These are phyloP conservation scores for Cenchrus purpureus DNA, from an alignment of 176 grass and related monocot species.

Conservation along the genomic window DNA sequence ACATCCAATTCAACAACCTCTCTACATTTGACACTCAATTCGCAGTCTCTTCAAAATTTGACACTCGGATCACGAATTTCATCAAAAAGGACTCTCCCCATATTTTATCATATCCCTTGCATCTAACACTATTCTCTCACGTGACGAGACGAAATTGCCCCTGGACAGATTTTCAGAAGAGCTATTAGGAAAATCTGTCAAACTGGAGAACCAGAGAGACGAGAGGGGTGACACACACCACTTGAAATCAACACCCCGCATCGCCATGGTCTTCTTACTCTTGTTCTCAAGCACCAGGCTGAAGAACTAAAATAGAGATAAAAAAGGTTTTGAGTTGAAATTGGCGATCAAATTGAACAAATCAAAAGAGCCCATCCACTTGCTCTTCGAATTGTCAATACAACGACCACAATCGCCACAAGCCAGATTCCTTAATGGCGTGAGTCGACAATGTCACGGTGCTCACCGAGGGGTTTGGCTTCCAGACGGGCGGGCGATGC, in stretches of 20 bases:
- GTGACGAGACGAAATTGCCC: no score
- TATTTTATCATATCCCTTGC: no score
- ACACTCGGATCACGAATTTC: no score
- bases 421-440: background rate
- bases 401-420: background rate
- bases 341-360: slow-evolving; percentile 5
- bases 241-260: slow-evolving; percentile 66
- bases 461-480: background rate
- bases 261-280: slow-evolving; percentile 37
- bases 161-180: no score
- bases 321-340: background rate
- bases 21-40: no score
- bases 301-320: background rate
- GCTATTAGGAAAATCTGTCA: no score
- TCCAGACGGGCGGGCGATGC: no score
- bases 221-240: slow-evolving; percentile 22
- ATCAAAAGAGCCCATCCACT: background rate
- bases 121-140: no score
- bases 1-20: no score
- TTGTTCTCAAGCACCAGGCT: background rate
- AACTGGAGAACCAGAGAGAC: background rate
- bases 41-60: no score
- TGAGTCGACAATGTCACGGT: background rate
- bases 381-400: background rate
- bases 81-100: no score